A percentile compares a stretch with the other conserved stretches of the same genome.
phyloP scores from a whole-genome alignment of 139 green algal species.

The Gonium pectorale region DNA sequence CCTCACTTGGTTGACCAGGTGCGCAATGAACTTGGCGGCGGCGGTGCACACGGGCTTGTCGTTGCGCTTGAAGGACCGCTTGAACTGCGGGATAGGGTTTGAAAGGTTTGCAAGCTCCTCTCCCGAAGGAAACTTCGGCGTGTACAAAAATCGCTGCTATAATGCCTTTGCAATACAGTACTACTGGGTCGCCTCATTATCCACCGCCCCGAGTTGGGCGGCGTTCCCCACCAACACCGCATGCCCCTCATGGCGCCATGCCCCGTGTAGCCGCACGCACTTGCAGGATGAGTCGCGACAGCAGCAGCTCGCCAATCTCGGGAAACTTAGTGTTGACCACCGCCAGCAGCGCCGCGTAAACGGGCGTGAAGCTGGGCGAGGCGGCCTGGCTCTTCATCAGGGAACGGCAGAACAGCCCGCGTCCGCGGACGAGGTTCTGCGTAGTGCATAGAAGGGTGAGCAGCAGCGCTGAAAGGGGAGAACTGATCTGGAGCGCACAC shows the following conservation, averaged over 20 bases:
- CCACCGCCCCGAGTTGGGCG: no score
- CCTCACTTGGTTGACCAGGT: slow-evolving; percentile 93
- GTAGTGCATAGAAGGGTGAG: not conserved
- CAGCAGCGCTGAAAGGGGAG: not conserved
- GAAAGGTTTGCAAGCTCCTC: no score
- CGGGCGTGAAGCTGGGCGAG: slow-evolving; percentile 87
- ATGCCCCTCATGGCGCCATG: no score
- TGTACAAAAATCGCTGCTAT: no score
- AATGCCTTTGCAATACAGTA: no score
- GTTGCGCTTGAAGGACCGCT: slow-evolving; percentile 94
- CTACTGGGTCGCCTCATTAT: no score
- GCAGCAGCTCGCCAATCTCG: slow-evolving; percentile 82
- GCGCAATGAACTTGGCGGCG: slow-evolving; percentile 89
- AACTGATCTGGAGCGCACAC: no score
- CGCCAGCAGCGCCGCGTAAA: slow-evolving; percentile 93
- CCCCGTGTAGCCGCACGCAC: no score
- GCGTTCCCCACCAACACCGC: no score
- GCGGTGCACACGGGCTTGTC: slow-evolving; percentile 94
- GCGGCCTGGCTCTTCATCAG: slow-evolving; percentile 97
- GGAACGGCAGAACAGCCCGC: slow-evolving; percentile 90
- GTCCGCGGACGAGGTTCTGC: slow-evolving; percentile 93
- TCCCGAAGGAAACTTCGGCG: no score
- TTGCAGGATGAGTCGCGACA: slow-evolving; percentile 75
- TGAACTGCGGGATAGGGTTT: slow-evolving; percentile 86
- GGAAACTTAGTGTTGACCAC: slow-evolving; percentile 99